Percentiles rank a stretch among this genome's conserved stretches.
Conservation (phyloP, 1,139 yeast species). For the Blastobotrys persicus region DNA sequence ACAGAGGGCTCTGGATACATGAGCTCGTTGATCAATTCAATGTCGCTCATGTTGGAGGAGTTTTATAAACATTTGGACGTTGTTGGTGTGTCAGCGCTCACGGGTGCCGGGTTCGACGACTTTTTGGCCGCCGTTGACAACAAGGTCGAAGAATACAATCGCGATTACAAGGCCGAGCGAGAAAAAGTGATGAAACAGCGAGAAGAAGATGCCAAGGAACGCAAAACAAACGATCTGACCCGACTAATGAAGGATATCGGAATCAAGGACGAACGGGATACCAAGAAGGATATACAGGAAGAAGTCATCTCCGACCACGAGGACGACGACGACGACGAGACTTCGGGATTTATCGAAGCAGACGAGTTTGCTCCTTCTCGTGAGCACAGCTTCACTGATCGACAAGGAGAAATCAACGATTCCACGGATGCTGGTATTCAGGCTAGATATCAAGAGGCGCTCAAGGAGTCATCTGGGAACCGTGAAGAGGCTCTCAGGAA, state of each 20-base stretch:
- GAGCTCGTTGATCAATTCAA: slow-evolving; percentile 89
- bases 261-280: slow-evolving; percentile 41
- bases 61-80: slow-evolving; percentile 91
- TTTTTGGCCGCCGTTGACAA: slow-evolving; percentile 77
- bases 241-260: slow-evolving; percentile 84
- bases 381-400: slow-evolving; percentile 70
- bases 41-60: slow-evolving; percentile 95
- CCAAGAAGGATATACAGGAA: slow-evolving; percentile 35
- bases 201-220: slow-evolving; percentile 67
- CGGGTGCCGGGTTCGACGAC: slow-evolving; percentile 93
- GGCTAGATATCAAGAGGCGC: slow-evolving; percentile 66
- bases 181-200: slow-evolving; percentile 76
- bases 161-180: slow-evolving; percentile 80
- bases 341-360: slow-evolving; percentile 46
- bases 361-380: slow-evolving; percentile 45
- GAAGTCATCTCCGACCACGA: slow-evolving; percentile 73
- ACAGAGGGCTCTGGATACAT: slow-evolving; percentile 86
- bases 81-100: slow-evolving; percentile 84
- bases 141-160: slow-evolving; percentile 84
- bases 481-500: slow-evolving; percentile 18
- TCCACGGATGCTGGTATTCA: slow-evolving; percentile 55
- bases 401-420: slow-evolving; percentile 58
- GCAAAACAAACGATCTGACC: slow-evolving; percentile 68
- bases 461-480: slow-evolving; percentile 20
- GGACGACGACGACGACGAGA: slow-evolving; percentile 47